Evolutionary conservation across 192 early-diverging fungal species (phyloP).

Genomic region (Podila horticola): DNA sequence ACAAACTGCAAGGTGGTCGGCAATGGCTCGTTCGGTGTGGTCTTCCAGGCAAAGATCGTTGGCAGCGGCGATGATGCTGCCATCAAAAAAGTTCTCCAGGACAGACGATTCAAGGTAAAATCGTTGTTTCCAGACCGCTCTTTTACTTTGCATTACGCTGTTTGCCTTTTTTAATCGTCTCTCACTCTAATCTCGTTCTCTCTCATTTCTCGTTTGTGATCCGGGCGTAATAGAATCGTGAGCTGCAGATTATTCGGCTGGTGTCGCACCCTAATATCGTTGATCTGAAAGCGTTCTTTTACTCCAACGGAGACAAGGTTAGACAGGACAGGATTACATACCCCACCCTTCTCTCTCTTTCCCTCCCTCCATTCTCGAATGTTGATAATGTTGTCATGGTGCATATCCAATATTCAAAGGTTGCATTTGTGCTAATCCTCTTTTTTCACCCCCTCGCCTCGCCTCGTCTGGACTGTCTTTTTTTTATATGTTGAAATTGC

Average conservation of each 20-base stretch:
- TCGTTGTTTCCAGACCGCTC: too few species aligned
- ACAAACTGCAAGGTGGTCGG: conserved; percentile 94
- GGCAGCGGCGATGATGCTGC: conserved; percentile 84
- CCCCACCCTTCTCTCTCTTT: neutral
- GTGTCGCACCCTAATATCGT: conserved; percentile 95
- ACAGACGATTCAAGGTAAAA: conserved; percentile 95
- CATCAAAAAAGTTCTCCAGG: conserved; percentile 98
- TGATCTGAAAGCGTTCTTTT: conserved; percentile 91
- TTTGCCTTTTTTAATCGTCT: too few species aligned
- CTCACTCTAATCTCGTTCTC: neutral
- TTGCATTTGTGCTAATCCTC: too few species aligned
- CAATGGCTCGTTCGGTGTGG: conserved; percentile 98
- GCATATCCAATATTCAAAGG: too few species aligned
- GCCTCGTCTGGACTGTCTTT: neutral
- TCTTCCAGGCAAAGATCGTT: conserved; percentile 92
- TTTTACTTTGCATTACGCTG: too few species aligned
- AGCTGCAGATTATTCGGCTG: conserved; percentile 93
- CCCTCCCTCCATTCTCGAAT: neutral
- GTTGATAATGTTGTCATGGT: neutral
- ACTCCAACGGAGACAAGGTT: conserved; percentile 91
- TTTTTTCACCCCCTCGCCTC: too few species aligned
- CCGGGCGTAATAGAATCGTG: conserved; percentile 77
- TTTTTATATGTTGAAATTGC: neutral
- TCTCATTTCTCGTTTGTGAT: neutral
- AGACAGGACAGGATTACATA: neutral